A percentile compares a stretch with the other conserved stretches of the same genome.
These are phyloP conservation scores for Ambrosiella xylebori DNA, from an alignment of 2,329 filamentous ascomycete genomes.

Conservation along the genomic window DNA sequence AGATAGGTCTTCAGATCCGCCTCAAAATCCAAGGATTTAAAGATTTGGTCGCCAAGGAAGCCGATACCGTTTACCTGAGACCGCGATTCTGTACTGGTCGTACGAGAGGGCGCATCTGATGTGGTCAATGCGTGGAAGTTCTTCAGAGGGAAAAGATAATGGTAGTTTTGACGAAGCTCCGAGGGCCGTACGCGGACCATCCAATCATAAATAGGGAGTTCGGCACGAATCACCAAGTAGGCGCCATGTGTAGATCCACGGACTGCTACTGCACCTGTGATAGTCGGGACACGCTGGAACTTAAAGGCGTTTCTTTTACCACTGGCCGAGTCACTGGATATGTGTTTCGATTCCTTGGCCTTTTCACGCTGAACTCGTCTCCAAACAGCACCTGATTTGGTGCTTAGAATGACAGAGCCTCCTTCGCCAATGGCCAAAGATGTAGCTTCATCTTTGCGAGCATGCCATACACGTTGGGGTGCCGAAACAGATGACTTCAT, in stretches of 20 bases:
- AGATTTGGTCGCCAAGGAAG: conserved; percentile 31
- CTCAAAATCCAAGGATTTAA: conserved; percentile 50
- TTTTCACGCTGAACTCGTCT: conserved; percentile 67
- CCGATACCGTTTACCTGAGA: conserved; percentile 28
- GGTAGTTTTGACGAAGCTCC: conserved; percentile 57
- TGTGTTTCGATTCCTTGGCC: conserved; percentile 46
- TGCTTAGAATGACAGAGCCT: conserved; percentile 87
- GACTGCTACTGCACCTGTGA: conserved; percentile 71
- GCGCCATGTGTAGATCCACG: conserved; percentile 79
- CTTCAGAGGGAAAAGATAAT: conserved; percentile 49
- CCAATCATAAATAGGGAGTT: conserved; percentile 63
- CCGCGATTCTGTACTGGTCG: not conserved
- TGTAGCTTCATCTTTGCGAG: conserved; percentile 67
- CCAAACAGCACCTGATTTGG: conserved; percentile 85
- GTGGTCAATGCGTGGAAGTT: conserved; percentile 33
- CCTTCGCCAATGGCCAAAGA: conserved; percentile 85
- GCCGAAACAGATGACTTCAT: conserved; percentile 66
- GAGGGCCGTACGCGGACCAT: conserved; percentile 49
- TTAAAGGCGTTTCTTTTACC: conserved; percentile 66
- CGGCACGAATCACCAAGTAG: conserved; percentile 72
- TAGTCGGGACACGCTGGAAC: conserved; percentile 74
- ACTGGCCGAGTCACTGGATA: conserved; percentile 26
- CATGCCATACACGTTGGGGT: conserved; percentile 74
- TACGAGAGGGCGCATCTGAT: not conserved
- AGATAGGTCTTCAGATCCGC: conserved; percentile 39